Evolutionary conservation across 257 asterid genomes (phyloP), one percentile per base, ranked within the genome.

Genomic region (Penstemon newberryi): DNA sequence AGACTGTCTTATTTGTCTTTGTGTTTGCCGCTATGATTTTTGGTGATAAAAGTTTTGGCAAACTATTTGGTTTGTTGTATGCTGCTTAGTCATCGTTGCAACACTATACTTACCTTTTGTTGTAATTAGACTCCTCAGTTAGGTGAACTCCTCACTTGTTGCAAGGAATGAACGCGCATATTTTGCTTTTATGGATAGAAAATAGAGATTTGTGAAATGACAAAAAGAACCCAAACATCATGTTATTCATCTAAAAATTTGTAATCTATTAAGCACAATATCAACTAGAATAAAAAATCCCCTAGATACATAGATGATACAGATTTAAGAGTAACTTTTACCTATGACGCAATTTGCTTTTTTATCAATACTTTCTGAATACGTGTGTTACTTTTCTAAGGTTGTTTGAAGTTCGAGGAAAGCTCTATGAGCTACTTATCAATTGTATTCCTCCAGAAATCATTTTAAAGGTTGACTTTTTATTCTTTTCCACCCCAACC

Each of bases 391-490:
- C 12, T 63, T 65, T 62, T n/a, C 70, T 25, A 79, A 94, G 99
- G 89, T 75, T 94, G 83, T 94, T 88, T 75, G 92, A 91, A 80
- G 92, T 94, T 73, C 84, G 99, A 70, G 99, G 97, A 65, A 91
- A 88, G 85, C 79, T 94, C 61, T 94, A 90, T 75, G 97, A 93
- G 79, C 92, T 93, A 60, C 91, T 90, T 54, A 76, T 87, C 75
- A 94, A 94, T 73, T 94, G 97, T 73, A 90, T 94, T 78, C 99
- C 99, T 18, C 91, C 99, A 57, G 99, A 90, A 69, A 80, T 90
- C 56, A 81, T 93, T 63, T 70, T 90, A 52, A 90, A 93, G 97
- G 99, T 90, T 64, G 19, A 37, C 61, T 10, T 49, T 67, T 60
- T 41, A 43, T 18, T 42, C 74, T 77, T 67, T 67, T 54, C 59